Conservation (phyloP, 345 rosid species). For the Citrus reticulata region DNA sequence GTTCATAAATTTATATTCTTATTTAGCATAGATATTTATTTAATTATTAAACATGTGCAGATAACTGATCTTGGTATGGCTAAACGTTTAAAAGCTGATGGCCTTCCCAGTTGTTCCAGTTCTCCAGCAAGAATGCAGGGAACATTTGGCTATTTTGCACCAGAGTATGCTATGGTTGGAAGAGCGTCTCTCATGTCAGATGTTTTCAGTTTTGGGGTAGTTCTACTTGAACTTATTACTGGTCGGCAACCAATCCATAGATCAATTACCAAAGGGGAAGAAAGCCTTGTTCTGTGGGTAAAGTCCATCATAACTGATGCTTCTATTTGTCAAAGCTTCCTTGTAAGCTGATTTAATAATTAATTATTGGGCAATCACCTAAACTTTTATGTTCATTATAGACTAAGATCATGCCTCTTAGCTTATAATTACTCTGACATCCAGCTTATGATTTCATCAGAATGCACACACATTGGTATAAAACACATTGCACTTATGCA, state of each 20-base stretch:
- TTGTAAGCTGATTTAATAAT: too few relatives aligned
- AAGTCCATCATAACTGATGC: not conserved
- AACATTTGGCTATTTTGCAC: slow-evolving; percentile 96
- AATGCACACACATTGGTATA: not conserved
- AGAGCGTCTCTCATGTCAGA: slow-evolving; percentile 94
- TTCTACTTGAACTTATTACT: slow-evolving; percentile 88
- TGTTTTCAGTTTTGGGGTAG: slow-evolving; percentile 97
- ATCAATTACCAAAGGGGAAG: slow-evolving; percentile 67
- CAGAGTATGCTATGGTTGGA: slow-evolving; percentile 94
- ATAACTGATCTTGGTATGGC: slow-evolving; percentile 99
- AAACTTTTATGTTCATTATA: not conserved
- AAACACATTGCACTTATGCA: not conserved
- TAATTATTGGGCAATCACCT: too few relatives aligned
- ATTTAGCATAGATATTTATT: not conserved
- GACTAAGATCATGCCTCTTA: not conserved
- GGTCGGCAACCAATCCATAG: slow-evolving; percentile 83
- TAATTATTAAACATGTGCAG: slow-evolving; percentile 35
- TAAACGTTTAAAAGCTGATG: slow-evolving; percentile 77
- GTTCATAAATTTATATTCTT: not conserved
- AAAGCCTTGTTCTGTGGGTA: slow-evolving; percentile 98
- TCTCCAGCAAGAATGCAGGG: slow-evolving; percentile 97
- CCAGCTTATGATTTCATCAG: not conserved
- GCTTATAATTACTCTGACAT: not conserved
- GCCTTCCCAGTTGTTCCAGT: slow-evolving; percentile 69
- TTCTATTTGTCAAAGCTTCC: too few relatives aligned